These are phyloP conservation scores for Ceratocystis cacaofunesta DNA, from an alignment of 2,329 filamentous ascomycete species.

Conservation along the genomic window DNA sequence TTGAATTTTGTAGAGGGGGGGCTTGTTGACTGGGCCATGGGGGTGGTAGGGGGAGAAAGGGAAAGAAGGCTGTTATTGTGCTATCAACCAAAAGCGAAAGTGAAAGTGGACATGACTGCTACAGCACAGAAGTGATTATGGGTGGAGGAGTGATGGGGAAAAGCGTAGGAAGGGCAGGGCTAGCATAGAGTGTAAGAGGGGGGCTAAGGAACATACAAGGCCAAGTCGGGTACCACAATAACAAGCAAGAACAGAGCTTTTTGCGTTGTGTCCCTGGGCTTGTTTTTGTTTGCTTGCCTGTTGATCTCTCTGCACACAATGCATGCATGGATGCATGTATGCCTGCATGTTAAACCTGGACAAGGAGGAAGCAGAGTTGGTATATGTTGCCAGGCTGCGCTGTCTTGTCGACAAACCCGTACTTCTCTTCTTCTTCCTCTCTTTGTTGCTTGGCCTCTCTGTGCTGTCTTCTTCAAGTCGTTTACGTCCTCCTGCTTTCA, in stretches of 20 bases:
- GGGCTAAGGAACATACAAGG: background rate
- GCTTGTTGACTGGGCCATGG: background rate
- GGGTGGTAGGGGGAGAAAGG: background rate
- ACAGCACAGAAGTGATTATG: background rate
- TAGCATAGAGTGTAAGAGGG: background rate
- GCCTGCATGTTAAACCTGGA: background rate
- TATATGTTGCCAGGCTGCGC: slow-evolving; percentile 6
- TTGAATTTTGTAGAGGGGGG: background rate
- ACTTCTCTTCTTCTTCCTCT: background rate
- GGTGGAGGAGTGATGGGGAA: background rate
- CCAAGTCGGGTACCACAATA: background rate
- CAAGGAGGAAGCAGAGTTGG: background rate
- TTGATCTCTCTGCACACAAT: slow-evolving; percentile 5
- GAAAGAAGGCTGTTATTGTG: background rate
- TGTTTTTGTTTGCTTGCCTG: background rate
- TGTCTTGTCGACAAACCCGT: background rate
- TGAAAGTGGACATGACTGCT: slow-evolving; percentile 1
- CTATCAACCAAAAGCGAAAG: background rate
- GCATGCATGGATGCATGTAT: background rate
- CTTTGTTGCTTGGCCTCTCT: background rate
- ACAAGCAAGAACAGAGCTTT: slow-evolving; percentile 4
- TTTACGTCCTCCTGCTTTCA: background rate
- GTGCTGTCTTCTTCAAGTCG: background rate
- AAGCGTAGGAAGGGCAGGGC: background rate
- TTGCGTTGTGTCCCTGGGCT: background rate